Base-by-base conservation (phyloP, 768 basidiomycete genomes). In the Serendipita indica region DNA sequence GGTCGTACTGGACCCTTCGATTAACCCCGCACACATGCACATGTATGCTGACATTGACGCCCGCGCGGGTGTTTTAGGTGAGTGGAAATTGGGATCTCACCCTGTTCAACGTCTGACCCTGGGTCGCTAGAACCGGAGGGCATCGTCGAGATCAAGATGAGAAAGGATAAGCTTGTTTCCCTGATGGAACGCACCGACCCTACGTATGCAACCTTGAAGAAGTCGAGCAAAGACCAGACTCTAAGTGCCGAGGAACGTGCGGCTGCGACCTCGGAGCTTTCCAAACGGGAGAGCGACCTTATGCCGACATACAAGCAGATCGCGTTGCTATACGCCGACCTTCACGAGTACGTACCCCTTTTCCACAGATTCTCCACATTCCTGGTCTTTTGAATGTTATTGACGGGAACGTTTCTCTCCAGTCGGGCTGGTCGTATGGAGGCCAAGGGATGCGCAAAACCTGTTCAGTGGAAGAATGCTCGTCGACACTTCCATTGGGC, bases 41-140 rank as follows among this genome's bases (percentile, higher is more conserved):
- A 98, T 99, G 94, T 98, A 92, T 66, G 94, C 93, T 25, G 96
- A 98, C 67, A 82, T 87, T 43, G 93, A 96, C 5, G 81, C 96
- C 20, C 86, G 96, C 59, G 96, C 92, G 43, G 96, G 96, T 76
- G 90, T 99, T 30, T 68, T 78, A 41, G 66, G 67, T 68, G 32
- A 16, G 67, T 65, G 12, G 25, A n/a, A 27, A 10, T 14, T 32
- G 33, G 20, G 13, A 34, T 25, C 14, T 32, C 34, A 22, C 12
- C 27, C 7, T 5, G 18, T 10, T 27, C 12, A 3, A 33, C 13
- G 13, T n/a, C 56, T 58, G 20, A 64, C 35, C 34, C 75, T 89
- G n/a, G n/a, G n/a, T 32, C 10, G 43, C 33, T 54, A 43, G 96
- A 99, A 69, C 89, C 96, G 1, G 96, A 98, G 72, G 96, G 96